Evolutionary conservation across 805 yeast species (phyloP).

Genomic region (Sungouiozyma ichnusensis): DNA sequence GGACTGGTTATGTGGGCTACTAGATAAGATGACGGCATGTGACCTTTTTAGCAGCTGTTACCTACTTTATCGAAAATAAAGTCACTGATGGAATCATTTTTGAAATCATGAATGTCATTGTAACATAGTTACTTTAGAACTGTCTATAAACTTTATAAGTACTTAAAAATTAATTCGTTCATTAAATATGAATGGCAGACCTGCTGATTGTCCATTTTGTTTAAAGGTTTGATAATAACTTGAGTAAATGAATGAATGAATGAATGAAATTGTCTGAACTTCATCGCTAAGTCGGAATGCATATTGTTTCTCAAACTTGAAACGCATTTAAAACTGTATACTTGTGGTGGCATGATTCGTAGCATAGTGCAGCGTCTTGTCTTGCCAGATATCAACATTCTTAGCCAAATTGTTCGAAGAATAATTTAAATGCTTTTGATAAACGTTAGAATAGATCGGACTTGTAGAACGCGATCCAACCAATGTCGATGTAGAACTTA

Average conservation of each 20-base stretch:
- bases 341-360: background rate
- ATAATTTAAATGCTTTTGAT: background rate
- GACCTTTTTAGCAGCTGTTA: too few relatives aligned
- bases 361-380: background rate
- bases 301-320: background rate
- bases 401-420: background rate
- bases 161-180: background rate
- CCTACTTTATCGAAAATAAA: too few relatives aligned
- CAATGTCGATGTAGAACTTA: slow-evolving; percentile 10
- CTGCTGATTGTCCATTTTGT: background rate
- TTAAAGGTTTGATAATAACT: too few relatives aligned
- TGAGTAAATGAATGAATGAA: too few relatives aligned
- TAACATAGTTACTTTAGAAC: too few relatives aligned
- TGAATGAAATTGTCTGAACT: background rate
- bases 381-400: background rate
- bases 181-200: background rate
- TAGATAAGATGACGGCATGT: too few relatives aligned
- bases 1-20: too few relatives aligned
- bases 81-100: too few relatives aligned
- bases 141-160: background rate
- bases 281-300: background rate
- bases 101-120: too few relatives aligned
- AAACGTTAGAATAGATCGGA: background rate
- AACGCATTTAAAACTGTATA: background rate
- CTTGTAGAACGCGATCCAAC: slow-evolving; percentile 1